phyloP scores from a whole-genome alignment of 2,329 filamentous ascomycete species.

The Ophiostoma tasmaniense region DNA sequence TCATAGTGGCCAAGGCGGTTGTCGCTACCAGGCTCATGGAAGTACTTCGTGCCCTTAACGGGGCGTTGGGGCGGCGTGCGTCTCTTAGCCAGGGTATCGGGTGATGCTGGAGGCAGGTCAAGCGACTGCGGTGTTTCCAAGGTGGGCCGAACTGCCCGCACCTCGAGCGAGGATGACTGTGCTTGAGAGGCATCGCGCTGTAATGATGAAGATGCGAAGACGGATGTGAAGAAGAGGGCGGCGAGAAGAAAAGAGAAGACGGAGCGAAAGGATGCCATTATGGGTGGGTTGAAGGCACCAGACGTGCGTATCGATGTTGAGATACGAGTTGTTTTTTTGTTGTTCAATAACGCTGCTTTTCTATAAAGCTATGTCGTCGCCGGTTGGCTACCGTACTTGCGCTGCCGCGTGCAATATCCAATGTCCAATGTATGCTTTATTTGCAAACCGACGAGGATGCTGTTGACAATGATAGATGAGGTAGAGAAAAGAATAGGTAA shows the following conservation, averaged over 20 bases:
- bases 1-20: constrained; percentile 65
- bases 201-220: background rate
- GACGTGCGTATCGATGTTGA: background rate
- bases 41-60: constrained; percentile 44
- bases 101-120: constrained; percentile 8
- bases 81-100: constrained; percentile 9
- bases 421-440: background rate
- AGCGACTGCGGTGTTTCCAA: constrained; percentile 5
- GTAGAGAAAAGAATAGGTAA: background rate
- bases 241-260: constrained; percentile 11
- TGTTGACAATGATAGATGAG: too few relatives aligned
- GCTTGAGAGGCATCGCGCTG: background rate
- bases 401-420: background rate
- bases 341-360: background rate
- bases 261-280: constrained; percentile 9
- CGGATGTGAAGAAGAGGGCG: constrained; percentile 5
- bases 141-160: background rate
- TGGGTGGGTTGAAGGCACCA: background rate
- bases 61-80: constrained; percentile 4
- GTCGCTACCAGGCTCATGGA: constrained; percentile 54
- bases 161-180: background rate
- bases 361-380: background rate
- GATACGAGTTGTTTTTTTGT: background rate
- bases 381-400: background rate
- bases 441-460: background rate